phyloP scores from a whole-genome alignment of 2,329 filamentous ascomycete species.

The Mycocentrospora acerina region DNA sequence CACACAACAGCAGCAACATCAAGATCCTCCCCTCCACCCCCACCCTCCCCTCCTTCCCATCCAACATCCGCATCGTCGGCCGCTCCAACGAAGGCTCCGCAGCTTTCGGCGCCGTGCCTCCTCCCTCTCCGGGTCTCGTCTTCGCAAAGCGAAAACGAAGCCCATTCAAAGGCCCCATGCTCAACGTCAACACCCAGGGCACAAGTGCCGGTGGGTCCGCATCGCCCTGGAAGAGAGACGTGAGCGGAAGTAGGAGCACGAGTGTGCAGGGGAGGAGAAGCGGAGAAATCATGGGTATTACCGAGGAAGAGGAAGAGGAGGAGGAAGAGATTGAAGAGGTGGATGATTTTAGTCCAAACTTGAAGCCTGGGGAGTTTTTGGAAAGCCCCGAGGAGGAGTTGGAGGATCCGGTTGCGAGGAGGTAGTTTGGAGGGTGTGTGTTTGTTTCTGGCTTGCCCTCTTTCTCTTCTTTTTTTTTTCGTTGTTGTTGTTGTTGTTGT shows the following conservation, averaged over 20 bases:
- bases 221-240: constrained; percentile 6
- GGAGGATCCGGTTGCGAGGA: background rate
- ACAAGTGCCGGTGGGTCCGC: constrained; percentile 10
- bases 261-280: constrained; percentile 69
- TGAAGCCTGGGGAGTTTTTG: constrained; percentile 35
- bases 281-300: constrained; percentile 69
- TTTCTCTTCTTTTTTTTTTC: too few species aligned
- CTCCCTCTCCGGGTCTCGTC: constrained; percentile 62
- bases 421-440: too few species aligned
- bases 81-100: constrained; percentile 50
- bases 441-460: too few species aligned
- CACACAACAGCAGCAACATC: constrained; percentile 71
- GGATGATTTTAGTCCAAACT: constrained; percentile 59
- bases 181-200: constrained; percentile 47
- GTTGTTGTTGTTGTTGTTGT: too few species aligned
- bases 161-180: constrained; percentile 78
- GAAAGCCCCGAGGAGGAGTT: constrained; percentile 15
- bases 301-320: constrained; percentile 46
- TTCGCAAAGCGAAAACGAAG: constrained; percentile 82
- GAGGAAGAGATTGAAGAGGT: constrained; percentile 55
- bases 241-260: constrained; percentile 41
- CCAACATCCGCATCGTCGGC: constrained; percentile 81
- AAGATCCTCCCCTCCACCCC: constrained; percentile 95
- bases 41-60: constrained; percentile 70
- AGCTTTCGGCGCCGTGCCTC: constrained; percentile 56